A percentile compares a stretch with the other conserved stretches of the same genome.
Evolutionary conservation across 1,284 basidiomycete genomes (phyloP).

Genomic region (Leccinum glutinopallens): DNA sequence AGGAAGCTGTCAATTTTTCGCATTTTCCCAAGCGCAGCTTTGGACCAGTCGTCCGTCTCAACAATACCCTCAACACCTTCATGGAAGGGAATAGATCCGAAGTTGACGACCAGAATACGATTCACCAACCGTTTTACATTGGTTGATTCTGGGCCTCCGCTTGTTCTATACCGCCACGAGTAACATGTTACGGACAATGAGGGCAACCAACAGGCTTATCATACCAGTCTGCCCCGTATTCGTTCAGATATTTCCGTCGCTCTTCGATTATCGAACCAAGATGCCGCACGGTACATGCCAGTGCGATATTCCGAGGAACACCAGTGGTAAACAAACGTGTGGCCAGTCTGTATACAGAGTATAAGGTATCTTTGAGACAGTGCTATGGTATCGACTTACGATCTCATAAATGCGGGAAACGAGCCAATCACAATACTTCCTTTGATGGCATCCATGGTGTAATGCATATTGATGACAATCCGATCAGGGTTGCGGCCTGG

Average conservation of each 20-base stretch:
- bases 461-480: no score
- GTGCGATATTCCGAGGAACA: no score
- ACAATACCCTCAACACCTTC: slow-evolving; percentile 44
- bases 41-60: slow-evolving; percentile 43
- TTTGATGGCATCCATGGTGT: no score
- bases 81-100: slow-evolving; percentile 38
- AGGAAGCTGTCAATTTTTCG: slow-evolving; percentile 50
- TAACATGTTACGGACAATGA: no score
- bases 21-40: slow-evolving; percentile 42
- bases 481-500: no score
- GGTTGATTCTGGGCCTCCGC: slow-evolving; percentile 34
- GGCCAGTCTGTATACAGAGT: no score
- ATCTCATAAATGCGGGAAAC: no score
- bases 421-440: no score
- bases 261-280: slow-evolving; percentile 43
- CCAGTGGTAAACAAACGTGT: no score
- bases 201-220: slow-evolving; percentile 40
- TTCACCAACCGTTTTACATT: slow-evolving; percentile 32
- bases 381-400: no score
- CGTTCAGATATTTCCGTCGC: slow-evolving; percentile 34
- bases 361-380: no score
- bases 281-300: slow-evolving; percentile 22
- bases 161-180: slow-evolving; percentile 28
- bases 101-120: slow-evolving; percentile 39
- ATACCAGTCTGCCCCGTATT: slow-evolving; percentile 38